phyloP scores from a whole-genome alignment of 208 protist species.

The Wallacemonas collosoma region DNA sequence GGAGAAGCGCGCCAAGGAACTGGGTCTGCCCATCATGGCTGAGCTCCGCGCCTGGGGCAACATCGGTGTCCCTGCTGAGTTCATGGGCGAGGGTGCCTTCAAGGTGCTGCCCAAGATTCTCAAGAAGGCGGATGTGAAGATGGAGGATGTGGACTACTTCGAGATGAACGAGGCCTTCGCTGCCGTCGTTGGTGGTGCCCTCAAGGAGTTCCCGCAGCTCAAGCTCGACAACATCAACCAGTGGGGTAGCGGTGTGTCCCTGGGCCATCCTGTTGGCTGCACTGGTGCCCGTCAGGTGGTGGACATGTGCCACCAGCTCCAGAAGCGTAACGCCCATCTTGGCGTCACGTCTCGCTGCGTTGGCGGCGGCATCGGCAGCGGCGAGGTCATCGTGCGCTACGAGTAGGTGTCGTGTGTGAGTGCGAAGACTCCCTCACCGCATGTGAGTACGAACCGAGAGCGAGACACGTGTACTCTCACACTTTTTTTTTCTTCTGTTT shows the following conservation, averaged over 20 bases:
- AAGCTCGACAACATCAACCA: slow-evolving; percentile 91
- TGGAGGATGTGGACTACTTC: slow-evolving; percentile 85
- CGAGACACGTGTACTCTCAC: slow-evolving; percentile 4
- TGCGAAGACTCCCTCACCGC: neutral
- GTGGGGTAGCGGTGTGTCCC: slow-evolving; percentile 93
- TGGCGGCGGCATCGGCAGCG: slow-evolving; percentile 94
- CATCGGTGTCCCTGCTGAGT: slow-evolving; percentile 85
- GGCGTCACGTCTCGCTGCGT: slow-evolving; percentile 95
- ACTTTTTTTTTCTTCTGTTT: neutral
- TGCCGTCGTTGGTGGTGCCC: slow-evolving; percentile 91
- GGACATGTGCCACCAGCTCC: slow-evolving; percentile 80
- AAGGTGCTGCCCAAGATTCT: slow-evolving; percentile 88
- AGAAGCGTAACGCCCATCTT: slow-evolving; percentile 40
- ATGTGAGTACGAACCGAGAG: neutral
- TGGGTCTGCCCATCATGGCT: slow-evolving; percentile 84
- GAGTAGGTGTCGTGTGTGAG: slow-evolving; percentile 22
- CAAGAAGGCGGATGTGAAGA: slow-evolving; percentile 40
- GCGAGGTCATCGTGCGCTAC: slow-evolving; percentile 81
- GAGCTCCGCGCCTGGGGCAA: slow-evolving; percentile 88
- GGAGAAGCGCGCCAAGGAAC: slow-evolving; percentile 70
- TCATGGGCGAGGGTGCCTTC: slow-evolving; percentile 93
- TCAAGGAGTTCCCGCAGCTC: slow-evolving; percentile 80
- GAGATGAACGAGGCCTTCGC: slow-evolving; percentile 98
- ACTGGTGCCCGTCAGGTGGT: slow-evolving; percentile 88
- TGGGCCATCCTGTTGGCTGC: slow-evolving; percentile 96